Base-by-base conservation (phyloP, 164 flowering plant species). In the Vitis labrusca region DNA sequence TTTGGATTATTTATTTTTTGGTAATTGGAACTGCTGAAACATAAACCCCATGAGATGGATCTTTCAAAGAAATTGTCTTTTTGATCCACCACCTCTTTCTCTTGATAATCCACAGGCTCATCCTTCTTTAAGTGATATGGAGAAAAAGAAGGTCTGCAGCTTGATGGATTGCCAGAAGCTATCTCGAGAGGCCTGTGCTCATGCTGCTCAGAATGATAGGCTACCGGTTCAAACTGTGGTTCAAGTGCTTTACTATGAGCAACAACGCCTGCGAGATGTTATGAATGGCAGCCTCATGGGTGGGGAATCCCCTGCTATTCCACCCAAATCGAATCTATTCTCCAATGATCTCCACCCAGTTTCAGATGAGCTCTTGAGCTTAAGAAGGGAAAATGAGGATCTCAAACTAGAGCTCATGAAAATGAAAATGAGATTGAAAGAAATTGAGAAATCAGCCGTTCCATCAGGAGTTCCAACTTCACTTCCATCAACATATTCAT, bases 211-310 rank as follows among this genome's bases (percentile, higher is more conserved):
- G 63, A 95, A 93, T 63, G 97, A 93, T 59, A 79, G 99, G 44
- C 96, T 95, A 29, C 99, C 98, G 3, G 93, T 90, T 8, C 97
- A 95, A 71, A 90, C 91, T 0, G 99, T 88, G 27, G 94, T 95
- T 62, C 99, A 95, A 78, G 98, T 93, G 27, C 98, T 95, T 15
- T 93, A 91, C 88, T 85, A 88, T 55, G 99, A 95, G 86, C 99
- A 95, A 61, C 98, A 90, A 69, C 90, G 97, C 44, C 88, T 95
- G 23, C 86, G 93, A 16, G 91, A 89, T 53, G 87, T 65, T 51
- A 81, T 87, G 92, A 73, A 74, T 60, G 86, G 80, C 47, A 71
- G 55, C 30, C 66, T 72, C 3, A 23, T 13, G 1, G 74, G 56
- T 1, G 82, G 62, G 11, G 85, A 84, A 48, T 66, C 87, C 50